These are phyloP conservation scores for Actinomortierella ambigua DNA, from an alignment of 371 early-diverging fungal genomes.

Conservation along the genomic window DNA sequence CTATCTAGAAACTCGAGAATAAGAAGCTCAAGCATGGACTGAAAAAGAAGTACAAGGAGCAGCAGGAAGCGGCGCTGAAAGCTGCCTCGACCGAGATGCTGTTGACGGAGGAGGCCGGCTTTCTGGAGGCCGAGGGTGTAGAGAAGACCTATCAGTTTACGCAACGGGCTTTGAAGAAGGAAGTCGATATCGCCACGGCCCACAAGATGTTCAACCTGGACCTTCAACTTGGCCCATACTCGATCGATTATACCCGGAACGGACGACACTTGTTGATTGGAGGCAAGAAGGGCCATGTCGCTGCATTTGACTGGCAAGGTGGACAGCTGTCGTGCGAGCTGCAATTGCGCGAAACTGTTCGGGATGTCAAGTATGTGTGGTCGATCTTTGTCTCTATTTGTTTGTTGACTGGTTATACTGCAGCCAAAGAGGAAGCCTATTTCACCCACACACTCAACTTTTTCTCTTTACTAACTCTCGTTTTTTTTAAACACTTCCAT, in stretches of 20 bases:
- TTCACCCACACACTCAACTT: constrained; percentile 1
- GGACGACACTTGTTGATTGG: constrained; percentile 88
- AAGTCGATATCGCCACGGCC: constrained; percentile 79
- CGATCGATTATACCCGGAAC: constrained; percentile 89
- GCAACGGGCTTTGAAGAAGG: constrained; percentile 78
- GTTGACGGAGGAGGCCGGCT: constrained; percentile 77
- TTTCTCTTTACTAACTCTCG: background rate
- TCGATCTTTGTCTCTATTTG: background rate
- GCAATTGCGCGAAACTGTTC: constrained; percentile 87
- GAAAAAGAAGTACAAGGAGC: constrained; percentile 62
- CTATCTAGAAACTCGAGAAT: constrained; percentile 63
- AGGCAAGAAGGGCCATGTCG: constrained; percentile 91
- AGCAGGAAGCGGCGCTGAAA: constrained; percentile 71
- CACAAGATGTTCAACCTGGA: constrained; percentile 87
- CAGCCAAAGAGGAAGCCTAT: background rate
- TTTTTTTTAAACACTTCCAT: background rate
- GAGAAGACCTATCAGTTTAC: constrained; percentile 89
- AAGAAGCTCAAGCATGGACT: constrained; percentile 68
- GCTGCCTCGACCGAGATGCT: constrained; percentile 83
- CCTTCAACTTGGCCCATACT: constrained; percentile 85
- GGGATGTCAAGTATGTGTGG: constrained; percentile 90
- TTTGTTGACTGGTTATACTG: background rate
- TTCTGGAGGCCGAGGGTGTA: constrained; percentile 86
- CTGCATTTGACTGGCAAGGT: constrained; percentile 93
- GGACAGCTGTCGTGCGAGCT: constrained; percentile 86